Evolutionary conservation across 495 filamentous ascomycete genomes (phyloP), one percentile per base, ranked within the genome.

Genomic region (Tetracladium marchalianum): DNA sequence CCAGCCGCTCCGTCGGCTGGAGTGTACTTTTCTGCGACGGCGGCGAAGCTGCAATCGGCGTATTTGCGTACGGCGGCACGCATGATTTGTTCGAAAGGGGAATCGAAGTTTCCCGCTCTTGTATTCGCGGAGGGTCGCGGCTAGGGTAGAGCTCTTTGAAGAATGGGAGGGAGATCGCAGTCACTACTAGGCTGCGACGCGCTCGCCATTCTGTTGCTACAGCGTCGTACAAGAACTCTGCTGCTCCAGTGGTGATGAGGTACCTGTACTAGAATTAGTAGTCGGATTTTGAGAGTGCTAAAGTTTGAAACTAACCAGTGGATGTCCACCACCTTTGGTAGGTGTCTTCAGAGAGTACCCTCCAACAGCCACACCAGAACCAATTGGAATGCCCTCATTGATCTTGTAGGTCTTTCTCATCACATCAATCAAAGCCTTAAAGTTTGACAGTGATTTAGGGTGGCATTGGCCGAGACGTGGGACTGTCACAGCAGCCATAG

Each of bases 221-320:
- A 5, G 78, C 79, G 46, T 75, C 71, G 52, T 77, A 81, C n/a
- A 83, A 66, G 37, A 70, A 67, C 50, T 83, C 79, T 10, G 76
- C 77, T 1, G 78, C 76, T 1, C 72, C 76, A 35, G 76, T 58
- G 0, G 80, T 82, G 31, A 57, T 54, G 12, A 60, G 44, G 31
- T 60, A 60, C 52, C 52, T 55, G 18, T 36, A n/a, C 7, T 27
- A 27, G 3, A 27, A 27, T 27, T 27, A 27, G 22, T 7, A 27
- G n/a, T 27, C 22, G 7, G 22, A 7, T 3, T 18, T 2, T 13
- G 6, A 3, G 35, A 8, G n/a, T 38, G 17, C 13, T 3, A 18
- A n/a, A n/a, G n/a, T n/a, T n/a, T n/a, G n/a, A 38, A 27, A 43
- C 50, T 31, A 44, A 60, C 68, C 72, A 76, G n/a, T 31, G 40